Base-by-base conservation (phyloP, 2,329 filamentous ascomycete genomes). In the Shiraia sp. region DNA sequence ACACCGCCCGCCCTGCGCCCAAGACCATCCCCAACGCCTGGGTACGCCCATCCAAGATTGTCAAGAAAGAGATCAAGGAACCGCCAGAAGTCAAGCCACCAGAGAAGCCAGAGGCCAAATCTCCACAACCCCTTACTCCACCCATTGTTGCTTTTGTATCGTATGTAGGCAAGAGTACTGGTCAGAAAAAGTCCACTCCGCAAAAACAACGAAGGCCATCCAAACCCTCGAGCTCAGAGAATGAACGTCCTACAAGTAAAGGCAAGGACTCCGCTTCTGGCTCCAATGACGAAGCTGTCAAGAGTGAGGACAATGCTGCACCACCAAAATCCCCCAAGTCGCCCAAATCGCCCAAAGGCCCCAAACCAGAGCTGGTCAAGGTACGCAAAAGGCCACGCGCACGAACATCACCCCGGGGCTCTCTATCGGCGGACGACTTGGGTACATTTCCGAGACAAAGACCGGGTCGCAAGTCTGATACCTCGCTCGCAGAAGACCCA, bases 1-100 rank as follows among this genome's bases (percentile, higher is more conserved):
- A 66, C 22, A 40, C 49, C 9, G 44, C 49, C 28, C 60, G 58
- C n/a, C 54, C 61, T 1, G 53, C 62, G 24, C 64, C 65, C 16
- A 68, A 69, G 50, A 57, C 54, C 19, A 59, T 68, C 8, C 64
- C 68, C 27, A 70, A 62, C 25, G 66, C 61, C 26, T 71, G 68
- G 68, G 68, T 71, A 36, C 61, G 68, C 6, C 66, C 68, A 29
- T 61, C 63, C 4, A 57, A 57, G 43, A 53, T 57, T 22, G 51
- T 57, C 34, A 57, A 59, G 40, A 56, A 53, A 24, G 53, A 54
- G 40, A 38, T 32, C 25, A 41, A 42, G 6, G 28, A 32, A 14
- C 22, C 15, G 12, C 35, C 45, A 6, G 42, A 48, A 2, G 10
- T 39, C 23, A 43, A 51, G 13, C 35, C 50, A 14, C 28, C 46